Evolutionary conservation across 2,329 filamentous ascomycete species (phyloP), one percentile per base, ranked within the genome.

Genomic region (Colletotrichum acutatum): DNA sequence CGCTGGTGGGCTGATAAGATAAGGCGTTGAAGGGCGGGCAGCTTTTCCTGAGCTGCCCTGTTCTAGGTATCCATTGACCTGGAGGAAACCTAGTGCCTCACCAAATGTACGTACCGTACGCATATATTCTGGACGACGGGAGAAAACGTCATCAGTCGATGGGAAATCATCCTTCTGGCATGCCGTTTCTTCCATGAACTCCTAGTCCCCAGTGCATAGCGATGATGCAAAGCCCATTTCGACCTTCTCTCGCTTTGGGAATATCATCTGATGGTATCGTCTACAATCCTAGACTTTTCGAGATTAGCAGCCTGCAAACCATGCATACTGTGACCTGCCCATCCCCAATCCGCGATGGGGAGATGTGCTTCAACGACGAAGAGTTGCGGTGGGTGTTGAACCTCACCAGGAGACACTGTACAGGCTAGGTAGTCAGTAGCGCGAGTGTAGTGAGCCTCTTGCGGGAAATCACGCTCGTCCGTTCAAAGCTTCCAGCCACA

Each of bases 361-460:
- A 22, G 26, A 62, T 9, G 14, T 37, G 12, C 62, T 24, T 56
- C 49, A 22, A 49, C 28, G 58, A 52, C 37, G 60, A 72, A 66
- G 46, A 52, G 49, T 32, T 61, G 60, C 66, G 71, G 70, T 67
- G 70, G 71, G 66, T 59, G 66, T 42, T 65, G 60, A 28, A 52
- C 52, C 49, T 49, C 57, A 24, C 22, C 54, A 56, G 11, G 53
- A 26, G 22, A 56, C 16, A 11, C 16, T 24, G 12, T 16, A 56
- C 53, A 24, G 5, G 53, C 53, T 56, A 28, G 28, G 53, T 16
- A 11, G 19, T 19, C 19, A 28, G 60, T 52, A 52, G 22, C 22
- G 32, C 16, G 24, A 52, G 32, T 30, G 49, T 24, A 22, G 61
- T 14, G 52, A 26, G 52, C 22, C 28, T 56, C 30, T 9, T 22